Evolutionary conservation across 129 eudicot species (phyloP), one percentile per base, ranked within the genome.

Genomic region (Flaveria ramosissima): DNA sequence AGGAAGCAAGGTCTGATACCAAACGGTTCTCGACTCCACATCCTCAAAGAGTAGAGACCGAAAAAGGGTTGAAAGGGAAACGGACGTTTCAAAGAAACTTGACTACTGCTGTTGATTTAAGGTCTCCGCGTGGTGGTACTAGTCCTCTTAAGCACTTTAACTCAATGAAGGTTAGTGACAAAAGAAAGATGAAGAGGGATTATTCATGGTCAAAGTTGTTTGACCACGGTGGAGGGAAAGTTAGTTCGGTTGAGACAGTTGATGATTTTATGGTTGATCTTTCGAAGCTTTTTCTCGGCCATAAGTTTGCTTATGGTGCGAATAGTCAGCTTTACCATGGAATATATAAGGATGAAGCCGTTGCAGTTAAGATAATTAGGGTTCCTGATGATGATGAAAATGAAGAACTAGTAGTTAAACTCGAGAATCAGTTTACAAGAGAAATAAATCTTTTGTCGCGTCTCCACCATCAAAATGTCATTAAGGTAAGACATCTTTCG

Each of bases 301-400:
- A 75, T 76, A 90, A 86, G 72, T 93, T 93, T 88, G 98, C 98
- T 83, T 91, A 90, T 72, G 98, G 98, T 23, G 98, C 96, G 0
- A 86, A 93, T 74, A 93, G 98, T 80, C 89, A 84, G 62, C 98
- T 93, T 78, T 90, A 88, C 84, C 98, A 87, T 88, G 98, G 96
- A 0, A 68, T 76, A 2, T 93, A 93, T 46, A 90, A 80, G 73
- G 92, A 87, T 39, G 92, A 90, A 77, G 75, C 92, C 9, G 98
- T 90, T 75, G 98, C 98, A 2, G 90, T 93, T 45, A 93, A 93
- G 80, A 85, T 92, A 30, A 92, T 92, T 24, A 76, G 89, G 77
- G 80, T 83, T 2, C 94, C 93, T 8, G 97, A 93, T 90, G 96
- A 88, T 87, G 97, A 88, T 73, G 96, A 90, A 76, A 82, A 85